Conservation (phyloP, 208 protist species). For the Acanthamoeba royreba region DNA sequence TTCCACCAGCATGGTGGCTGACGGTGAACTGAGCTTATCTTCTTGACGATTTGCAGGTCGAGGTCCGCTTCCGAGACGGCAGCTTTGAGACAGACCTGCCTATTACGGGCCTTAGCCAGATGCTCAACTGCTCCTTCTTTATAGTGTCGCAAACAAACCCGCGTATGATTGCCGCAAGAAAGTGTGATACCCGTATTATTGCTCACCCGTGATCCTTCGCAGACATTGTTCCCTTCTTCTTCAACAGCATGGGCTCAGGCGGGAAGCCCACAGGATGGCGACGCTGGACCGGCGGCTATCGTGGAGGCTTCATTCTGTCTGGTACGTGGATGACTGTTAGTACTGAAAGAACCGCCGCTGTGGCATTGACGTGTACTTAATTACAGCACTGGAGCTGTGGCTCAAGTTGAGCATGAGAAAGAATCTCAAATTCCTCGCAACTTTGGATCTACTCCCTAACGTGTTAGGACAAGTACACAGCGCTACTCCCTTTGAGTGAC, state of each 20-base stretch:
- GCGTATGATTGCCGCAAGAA: background rate
- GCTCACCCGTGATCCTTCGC: background rate
- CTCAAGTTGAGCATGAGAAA: background rate
- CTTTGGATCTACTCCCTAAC: background rate
- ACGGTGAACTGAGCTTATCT: background rate
- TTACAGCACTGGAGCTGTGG: background rate
- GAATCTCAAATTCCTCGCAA: background rate
- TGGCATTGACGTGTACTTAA: background rate
- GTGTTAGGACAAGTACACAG: background rate
- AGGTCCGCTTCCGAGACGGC: background rate
- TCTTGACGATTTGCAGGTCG: background rate
- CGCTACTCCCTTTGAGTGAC: background rate
- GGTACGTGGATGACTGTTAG: background rate
- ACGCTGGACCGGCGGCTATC: background rate
- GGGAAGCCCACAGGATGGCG: background rate
- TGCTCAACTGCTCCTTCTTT: constrained; percentile 18
- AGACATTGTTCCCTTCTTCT: constrained; percentile 27
- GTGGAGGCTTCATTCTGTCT: background rate
- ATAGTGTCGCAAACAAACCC: constrained; percentile 7
- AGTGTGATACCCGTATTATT: background rate
- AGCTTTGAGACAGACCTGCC: constrained; percentile 16
- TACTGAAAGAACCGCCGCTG: background rate
- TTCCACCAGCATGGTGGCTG: background rate
- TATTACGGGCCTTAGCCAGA: background rate
- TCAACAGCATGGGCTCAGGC: constrained; percentile 12